Conservation (phyloP, 805 yeast genomes). For the Scheffersomyces ergatensis region DNA sequence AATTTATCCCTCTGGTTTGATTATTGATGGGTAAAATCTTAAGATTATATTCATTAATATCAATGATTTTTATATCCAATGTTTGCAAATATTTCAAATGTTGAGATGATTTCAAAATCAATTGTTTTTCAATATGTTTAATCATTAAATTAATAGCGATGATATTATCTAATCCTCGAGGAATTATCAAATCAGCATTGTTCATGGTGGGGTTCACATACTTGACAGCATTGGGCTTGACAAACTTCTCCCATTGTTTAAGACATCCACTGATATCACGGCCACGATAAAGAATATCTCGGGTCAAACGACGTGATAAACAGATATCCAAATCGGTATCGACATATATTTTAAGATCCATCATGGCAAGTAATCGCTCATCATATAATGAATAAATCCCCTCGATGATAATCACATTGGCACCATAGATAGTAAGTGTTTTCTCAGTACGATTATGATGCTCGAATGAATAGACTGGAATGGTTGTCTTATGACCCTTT, state of each 20-base stretch:
- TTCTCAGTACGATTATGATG: constrained; percentile 67
- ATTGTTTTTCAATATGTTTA: constrained; percentile 72
- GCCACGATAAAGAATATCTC: constrained; percentile 86
- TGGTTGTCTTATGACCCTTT: constrained; percentile 52
- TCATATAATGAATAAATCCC: constrained; percentile 85
- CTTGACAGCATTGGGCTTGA: constrained; percentile 85
- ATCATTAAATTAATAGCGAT: constrained; percentile 80
- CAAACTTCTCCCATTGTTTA: constrained; percentile 86
- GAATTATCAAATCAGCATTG: constrained; percentile 84
- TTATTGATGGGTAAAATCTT: constrained; percentile 47
- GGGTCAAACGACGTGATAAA: constrained; percentile 77
- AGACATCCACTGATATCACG: constrained; percentile 80
- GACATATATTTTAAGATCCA: constrained; percentile 87
- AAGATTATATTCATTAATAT: constrained; percentile 27
- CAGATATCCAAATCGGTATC: constrained; percentile 95
- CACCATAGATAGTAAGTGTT: constrained; percentile 81
- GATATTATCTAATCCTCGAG: constrained; percentile 80
- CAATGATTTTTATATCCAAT: constrained; percentile 36
- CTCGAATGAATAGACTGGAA: constrained; percentile 58
- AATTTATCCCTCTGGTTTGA: constrained; percentile 70
- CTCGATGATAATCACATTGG: constrained; percentile 88
- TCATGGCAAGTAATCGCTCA: constrained; percentile 61
- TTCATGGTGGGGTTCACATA: constrained; percentile 73
- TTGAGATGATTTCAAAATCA: constrained; percentile 58
- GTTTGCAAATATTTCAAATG: constrained; percentile 65